Evolutionary conservation across 2,329 filamentous ascomycete species (phyloP).

Genomic region (Alternaria consortialis): DNA sequence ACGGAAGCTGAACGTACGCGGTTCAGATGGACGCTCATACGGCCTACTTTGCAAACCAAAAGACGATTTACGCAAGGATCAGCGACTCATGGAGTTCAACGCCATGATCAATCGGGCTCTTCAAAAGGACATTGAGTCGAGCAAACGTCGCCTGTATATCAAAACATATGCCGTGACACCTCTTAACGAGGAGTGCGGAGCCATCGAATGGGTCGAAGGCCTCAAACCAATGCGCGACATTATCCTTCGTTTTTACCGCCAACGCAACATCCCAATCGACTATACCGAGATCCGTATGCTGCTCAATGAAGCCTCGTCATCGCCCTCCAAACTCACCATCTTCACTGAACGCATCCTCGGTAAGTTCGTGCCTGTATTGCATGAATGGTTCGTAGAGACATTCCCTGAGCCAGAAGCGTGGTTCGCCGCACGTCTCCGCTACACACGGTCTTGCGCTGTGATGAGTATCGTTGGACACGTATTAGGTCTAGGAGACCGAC

Average conservation of each 20-base stretch:
- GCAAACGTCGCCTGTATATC: constrained; percentile 83
- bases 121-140: constrained; percentile 90
- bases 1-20: constrained; percentile 84
- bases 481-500: constrained; percentile 88
- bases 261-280: constrained; percentile 73
- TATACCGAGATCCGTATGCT: constrained; percentile 69
- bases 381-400: constrained; percentile 94
- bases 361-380: constrained; percentile 85
- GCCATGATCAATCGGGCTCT: constrained; percentile 95
- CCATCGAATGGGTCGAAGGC: constrained; percentile 98
- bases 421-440: constrained; percentile 88
- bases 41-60: constrained; percentile 96
- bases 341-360: constrained; percentile 73
- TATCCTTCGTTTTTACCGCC: constrained; percentile 78
- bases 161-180: constrained; percentile 97
- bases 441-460: constrained; percentile 92
- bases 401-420: constrained; percentile 93
- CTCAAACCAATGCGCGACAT: constrained; percentile 95
- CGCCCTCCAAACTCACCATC: constrained; percentile 69
- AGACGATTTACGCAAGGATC: constrained; percentile 95
- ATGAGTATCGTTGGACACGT: constrained; percentile 99
- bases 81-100: constrained; percentile 99
- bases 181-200: constrained; percentile 94
- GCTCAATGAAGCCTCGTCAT: constrained; percentile 72
- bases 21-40: constrained; percentile 88